Percentiles rank a stretch among this genome's conserved stretches.
These are phyloP conservation scores for Scheffersomyces quercinus DNA, from an alignment of 1,139 yeast genomes.

Conservation along the genomic window DNA sequence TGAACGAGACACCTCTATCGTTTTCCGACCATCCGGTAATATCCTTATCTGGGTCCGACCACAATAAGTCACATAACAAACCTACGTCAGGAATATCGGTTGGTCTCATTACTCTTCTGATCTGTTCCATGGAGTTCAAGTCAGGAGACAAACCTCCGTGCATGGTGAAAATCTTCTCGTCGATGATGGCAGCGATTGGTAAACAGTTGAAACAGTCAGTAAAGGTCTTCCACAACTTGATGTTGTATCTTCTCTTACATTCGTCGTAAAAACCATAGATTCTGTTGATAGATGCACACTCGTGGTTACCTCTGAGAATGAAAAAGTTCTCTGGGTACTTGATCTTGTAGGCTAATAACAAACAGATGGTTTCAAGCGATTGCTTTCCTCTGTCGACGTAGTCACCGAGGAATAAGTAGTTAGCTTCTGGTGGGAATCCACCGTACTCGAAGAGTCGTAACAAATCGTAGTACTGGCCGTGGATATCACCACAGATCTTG, in stretches of 20 bases:
- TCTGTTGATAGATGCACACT: conserved; percentile 95
- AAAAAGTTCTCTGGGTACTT: conserved; percentile 97
- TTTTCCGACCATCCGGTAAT: conserved; percentile 98
- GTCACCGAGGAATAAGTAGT: conserved; percentile 92
- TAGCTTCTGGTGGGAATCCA: conserved; percentile 99
- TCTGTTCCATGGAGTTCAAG: conserved; percentile 95
- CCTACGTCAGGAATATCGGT: conserved; percentile 98
- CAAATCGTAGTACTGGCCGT: conserved; percentile 95
- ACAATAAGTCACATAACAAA: conserved; percentile 86
- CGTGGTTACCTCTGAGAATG: conserved; percentile 94
- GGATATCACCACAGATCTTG: conserved; percentile 93
- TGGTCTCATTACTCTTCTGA: conserved; percentile 97
- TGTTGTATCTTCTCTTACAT: conserved; percentile 95
- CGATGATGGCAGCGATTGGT: conserved; percentile 97
- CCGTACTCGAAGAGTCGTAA: conserved; percentile 95
- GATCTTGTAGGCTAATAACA: conserved; percentile 90
- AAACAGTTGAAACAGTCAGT: conserved; percentile 97
- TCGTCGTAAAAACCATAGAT: conserved; percentile 97
- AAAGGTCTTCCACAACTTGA: conserved; percentile 96
- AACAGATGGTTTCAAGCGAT: conserved; percentile 90
- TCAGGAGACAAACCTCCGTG: conserved; percentile 99
- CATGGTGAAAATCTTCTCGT: conserved; percentile 96
- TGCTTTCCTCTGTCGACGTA: conserved; percentile 98
- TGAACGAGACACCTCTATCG: conserved; percentile 96
- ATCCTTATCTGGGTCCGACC: conserved; percentile 99